Base-by-base conservation (phyloP, 2,329 filamentous ascomycete genomes). In the Penicillium sp. region DNA sequence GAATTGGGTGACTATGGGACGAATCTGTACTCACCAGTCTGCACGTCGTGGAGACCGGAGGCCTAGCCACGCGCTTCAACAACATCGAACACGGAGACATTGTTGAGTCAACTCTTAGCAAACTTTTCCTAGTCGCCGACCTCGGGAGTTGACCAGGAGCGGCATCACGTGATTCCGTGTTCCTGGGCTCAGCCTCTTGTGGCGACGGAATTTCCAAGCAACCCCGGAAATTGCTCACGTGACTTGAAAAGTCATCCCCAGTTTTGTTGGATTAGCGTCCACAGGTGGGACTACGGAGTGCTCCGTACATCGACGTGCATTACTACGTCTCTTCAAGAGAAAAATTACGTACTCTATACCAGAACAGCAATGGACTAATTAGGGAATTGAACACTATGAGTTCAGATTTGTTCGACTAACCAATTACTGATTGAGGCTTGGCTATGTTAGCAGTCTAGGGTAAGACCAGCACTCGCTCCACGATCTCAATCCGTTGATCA, bases 71-170 rank as follows among this genome's bases (percentile, higher is more conserved):
- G 42, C 45, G 45, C 50, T 50, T 50, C 21, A 50, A 44, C 32
- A 42, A 41, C 48, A 50, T 50, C 13, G 48, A 44, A 50, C 48
- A 50, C 48, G 48, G 46, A 41, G 46, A 50, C 48, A 50, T 50
- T 50, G 29, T 31, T 50, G 38, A 50, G 48, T 50, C 18, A 34
- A 34, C 39, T 44, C n/a, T 29, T 5, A 27, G 39, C 48, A 44
- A 50, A 50, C 29, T 44, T 45, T 50, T 50, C 21, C 18, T 8
- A 16, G 15, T 34, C 34, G 29, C 48, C 37, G 29, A 44, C 27
- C 31, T 50, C 48, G 48, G 46, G 38, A n/a, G 48, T 34, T 13
- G 29, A 18, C 38, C 15, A 7, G 18, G 18, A 12, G 21, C 6
- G 16, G 16, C 8, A n/a, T 23, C 48, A 50, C 48, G 48, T 50